phyloP scores from a whole-genome alignment of 345 rosid genomes.

The Aurinia saxatilis region DNA sequence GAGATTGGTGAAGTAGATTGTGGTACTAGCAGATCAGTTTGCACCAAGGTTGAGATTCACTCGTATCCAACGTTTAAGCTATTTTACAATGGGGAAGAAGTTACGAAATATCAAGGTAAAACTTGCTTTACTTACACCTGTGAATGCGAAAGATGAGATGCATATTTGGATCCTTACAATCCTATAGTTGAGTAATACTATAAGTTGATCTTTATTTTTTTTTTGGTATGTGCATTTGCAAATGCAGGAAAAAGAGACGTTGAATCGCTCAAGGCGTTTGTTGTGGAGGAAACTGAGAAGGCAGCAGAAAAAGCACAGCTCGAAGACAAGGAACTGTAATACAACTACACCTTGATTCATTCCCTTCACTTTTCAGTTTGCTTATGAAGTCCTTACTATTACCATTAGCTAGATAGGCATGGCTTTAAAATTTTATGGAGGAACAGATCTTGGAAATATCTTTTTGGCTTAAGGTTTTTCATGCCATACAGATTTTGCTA shows the following conservation, averaged over 20 bases:
- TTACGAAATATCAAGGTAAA: constrained; percentile 85
- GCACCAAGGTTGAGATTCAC: constrained; percentile 81
- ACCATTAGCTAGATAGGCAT: constrained; percentile 16
- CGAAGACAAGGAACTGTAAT: constrained; percentile 63
- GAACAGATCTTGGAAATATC: background rate
- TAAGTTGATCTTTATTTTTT: background rate
- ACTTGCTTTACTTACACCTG: background rate
- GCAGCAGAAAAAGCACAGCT: constrained; percentile 68
- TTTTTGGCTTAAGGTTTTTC: background rate
- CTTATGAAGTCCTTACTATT: background rate
- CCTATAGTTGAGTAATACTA: background rate
- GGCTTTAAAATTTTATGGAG: background rate
- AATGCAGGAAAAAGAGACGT: constrained; percentile 61
- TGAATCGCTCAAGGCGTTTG: constrained; percentile 67
- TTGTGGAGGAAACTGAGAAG: constrained; percentile 79
- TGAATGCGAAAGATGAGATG: background rate
- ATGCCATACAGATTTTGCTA: background rate
- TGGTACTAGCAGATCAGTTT: constrained; percentile 59
- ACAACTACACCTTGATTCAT: background rate
- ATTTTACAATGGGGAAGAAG: constrained; percentile 87
- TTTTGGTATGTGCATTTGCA: background rate
- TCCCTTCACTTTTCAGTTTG: background rate
- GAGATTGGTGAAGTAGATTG: constrained; percentile 98
- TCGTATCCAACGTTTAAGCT: constrained; percentile 93
- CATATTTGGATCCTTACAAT: background rate